Evolutionary conservation across 73 alveolate genomes (phyloP), one percentile per base, ranked within the genome.

Genomic region (Urostyla sp.): DNA sequence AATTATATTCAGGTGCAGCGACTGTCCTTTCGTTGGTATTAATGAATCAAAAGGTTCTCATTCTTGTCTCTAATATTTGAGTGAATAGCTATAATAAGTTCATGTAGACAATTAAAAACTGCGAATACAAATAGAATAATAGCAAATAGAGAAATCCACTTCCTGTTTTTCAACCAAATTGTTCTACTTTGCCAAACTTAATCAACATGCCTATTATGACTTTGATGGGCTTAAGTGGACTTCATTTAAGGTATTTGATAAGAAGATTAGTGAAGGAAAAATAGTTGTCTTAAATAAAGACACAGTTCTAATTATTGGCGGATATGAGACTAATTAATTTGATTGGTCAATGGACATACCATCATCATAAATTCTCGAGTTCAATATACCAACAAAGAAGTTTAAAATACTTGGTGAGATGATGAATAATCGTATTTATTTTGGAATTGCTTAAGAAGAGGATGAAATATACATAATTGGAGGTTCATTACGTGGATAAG

Each of bases 291-390:
- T 59, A 6, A 31, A 59, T 32, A 59, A 59, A 59, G 13, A 31
- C 5, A 28, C 4, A 10, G 36, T 59, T 3, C 34, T 59, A 27
- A 59, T 59, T 7, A 44, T 59, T 37, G 77, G 77, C 3, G 77
- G 77, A 15, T 59, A 59, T 20, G 77, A 59, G 34, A 23, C 57
- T 8, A 55, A 59, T 15, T 23, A 52, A 7, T 59, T 59, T 32
- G 77, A 59, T 23, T 59, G 77, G 77, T 28, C 58, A 20, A 34
- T 55, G 5, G 77, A 59, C 34, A 55, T 59, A 5, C 77, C 77
- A 13, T 27, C 49, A 13, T 55, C 72, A 6, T 20, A 55, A 21
- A 55, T 55, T 7, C 24, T 55, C 8, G 4, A 55, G 18, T 55
- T 55, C 72, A 11, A 23, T 28, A 55, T 55, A 7, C 46, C 72